Base-by-base conservation (phyloP, 164 flowering plant genomes). In the Aristolochia contorta region DNA sequence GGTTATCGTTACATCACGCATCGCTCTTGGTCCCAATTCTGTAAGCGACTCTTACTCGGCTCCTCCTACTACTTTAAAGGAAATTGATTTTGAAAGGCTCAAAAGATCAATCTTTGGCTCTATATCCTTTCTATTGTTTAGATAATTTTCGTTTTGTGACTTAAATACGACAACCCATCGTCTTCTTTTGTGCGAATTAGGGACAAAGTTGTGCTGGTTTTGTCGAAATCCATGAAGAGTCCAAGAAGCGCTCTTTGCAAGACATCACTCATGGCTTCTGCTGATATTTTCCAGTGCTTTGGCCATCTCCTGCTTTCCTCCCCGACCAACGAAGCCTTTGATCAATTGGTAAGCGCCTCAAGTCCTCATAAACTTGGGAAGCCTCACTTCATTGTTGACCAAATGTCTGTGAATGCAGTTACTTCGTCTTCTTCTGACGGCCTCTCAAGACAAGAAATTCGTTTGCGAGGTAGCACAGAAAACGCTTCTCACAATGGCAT, bases 201-300 rank as follows among this genome's bases (percentile, higher is more conserved):
- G 75, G 97, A 88, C 12, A 84, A 79, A 41, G 82, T 90, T 21
- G 52, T 84, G 73, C 7, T 70, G 48, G 82, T 82, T 47, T 16
- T 82, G 69, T 83, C 86, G 67, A 89, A 93, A 74, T 71, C 90
- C 8, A 84, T 93, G 84, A 93, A 93, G 80, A 93, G 86, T 48
- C 97, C 98, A 2, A 86, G 98, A 71, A 93, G 97, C 74, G 96
- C 98, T 50, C 48, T 93, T 19, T 78, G 82, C 74, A 93, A 93
- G 75, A 84, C 97, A 18, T 78, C 97, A 1, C 82, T 93, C 56
- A 86, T 93, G 98, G 85, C 97, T 68, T 72, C 96, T 10, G 66
- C 91, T n/a, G 97, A 93, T 72, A 63, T 87, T 22, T 82, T 87
- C 74, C 77, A 63, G 14, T 76, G 80, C 25, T 87, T 76, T 65